Evolutionary conservation across 805 yeast genomes (phyloP), one percentile per base, ranked within the genome.

Genomic region (Nakazawaea wickerhamii): DNA sequence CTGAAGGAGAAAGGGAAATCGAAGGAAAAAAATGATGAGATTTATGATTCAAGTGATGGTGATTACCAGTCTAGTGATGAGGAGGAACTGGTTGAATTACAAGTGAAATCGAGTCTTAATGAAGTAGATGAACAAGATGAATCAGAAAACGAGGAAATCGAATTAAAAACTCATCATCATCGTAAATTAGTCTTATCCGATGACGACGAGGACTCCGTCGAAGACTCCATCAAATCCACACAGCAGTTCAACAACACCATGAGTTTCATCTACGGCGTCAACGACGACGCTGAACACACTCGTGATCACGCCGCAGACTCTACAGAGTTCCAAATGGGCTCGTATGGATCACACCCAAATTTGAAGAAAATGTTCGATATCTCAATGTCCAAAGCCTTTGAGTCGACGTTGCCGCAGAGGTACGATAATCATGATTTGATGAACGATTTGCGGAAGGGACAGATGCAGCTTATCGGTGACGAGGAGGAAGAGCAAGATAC

Each of bases 61-160:
- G 51, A 43, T 13, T 11, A 13, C 21, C 58, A 55, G 11, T 52
- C 48, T 2, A 60, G 52, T 10, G 48, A 31, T 5, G 56, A 50
- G 5, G 58, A 60, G 7, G 50, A 54, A 5, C 51, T 41, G 2
- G 55, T 43, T 13, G 60, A 58, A 22, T 43, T 43, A 4, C 53
- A 48, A 22, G 50, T 32, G 13, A 48, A 50, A 25, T 32, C 40
- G 14, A 40, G 44, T 25, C 44, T 54, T 13, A 22, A 22, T 17
- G 46, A 41, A n/a, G 11, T 11, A 15, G 67, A 58, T 14, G 55
- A 55, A 6, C 56, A 48, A 15, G 46, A 43, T 7, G 47, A 35
- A 15, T 33, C 37, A 9, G 15, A 18, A n/a, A 42, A 27, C 47
- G 26, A 5, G 25, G 23, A 14, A 30, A 36, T n/a, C n/a, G n/a